Base-by-base conservation (phyloP, 805 yeast genomes). In the Metschnikowia sp. region DNA sequence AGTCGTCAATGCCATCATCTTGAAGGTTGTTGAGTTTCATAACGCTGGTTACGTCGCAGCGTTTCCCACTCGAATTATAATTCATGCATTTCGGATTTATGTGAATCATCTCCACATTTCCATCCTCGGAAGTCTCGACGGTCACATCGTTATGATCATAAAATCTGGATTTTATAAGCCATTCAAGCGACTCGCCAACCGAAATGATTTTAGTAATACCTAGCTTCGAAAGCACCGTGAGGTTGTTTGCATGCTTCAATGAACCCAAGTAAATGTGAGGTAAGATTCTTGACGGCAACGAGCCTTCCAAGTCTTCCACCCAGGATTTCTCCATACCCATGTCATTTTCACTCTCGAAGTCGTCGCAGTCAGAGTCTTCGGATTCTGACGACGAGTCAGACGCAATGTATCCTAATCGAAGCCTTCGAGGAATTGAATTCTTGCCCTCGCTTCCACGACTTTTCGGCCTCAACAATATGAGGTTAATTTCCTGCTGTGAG, bases 1-100 rank as follows among this genome's bases (percentile, higher is more conserved):
- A 68, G 47, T 87, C 82, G 51, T 91, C 96, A 40, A 87, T 83
- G 0, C 98, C 97, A 64, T 92, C 96, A 63, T 92, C 98, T 59
- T 86, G 90, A 32, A 92, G 72, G 58, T 88, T 83, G 51, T 80
- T 77, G 34, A 92, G 79, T 51, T 77, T 74, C 82, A 87, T 67
- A 22, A 83, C 74, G 38, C 78, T 73, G 8, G 68, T 63, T 9
- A 82, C 70, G 42, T n/a, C 15, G 13, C 45, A 36, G 10, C 11
- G 7, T 31, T 31, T 31, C 33, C 5, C n/a, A 8, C 18, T 29
- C 33, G 32, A 29, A 4, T 18, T 10, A 7, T 7, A 22, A 22
- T 22, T 22, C 26, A 22, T 22, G 26, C 26, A 2, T 30, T 43
- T 48, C 34, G 40, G 45, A 12, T 26, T 37, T 11, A 70, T 67